Conservation (phyloP, 2,329 filamentous ascomycete species). For the Rutstroemia sp. region DNA sequence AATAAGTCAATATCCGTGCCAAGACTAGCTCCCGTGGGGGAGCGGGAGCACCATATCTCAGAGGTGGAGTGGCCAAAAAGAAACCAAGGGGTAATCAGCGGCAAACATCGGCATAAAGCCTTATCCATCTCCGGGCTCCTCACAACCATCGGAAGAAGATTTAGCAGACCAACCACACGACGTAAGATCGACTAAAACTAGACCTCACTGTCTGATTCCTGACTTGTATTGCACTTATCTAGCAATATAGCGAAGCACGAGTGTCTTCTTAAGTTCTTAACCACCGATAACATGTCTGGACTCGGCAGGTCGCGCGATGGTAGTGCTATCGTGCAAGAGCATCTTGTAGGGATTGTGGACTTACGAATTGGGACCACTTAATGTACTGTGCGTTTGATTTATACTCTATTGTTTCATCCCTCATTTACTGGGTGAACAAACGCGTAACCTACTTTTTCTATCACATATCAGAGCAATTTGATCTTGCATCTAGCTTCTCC, state of each 20-base stretch:
- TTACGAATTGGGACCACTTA: background rate
- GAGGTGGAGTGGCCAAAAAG: background rate
- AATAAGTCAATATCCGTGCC: no score
- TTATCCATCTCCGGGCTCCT: background rate
- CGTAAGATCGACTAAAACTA: background rate
- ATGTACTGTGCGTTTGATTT: background rate
- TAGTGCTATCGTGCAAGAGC: background rate
- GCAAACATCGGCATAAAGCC: background rate
- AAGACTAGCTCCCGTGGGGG: background rate
- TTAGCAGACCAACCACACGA: background rate
- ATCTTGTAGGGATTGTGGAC: background rate
- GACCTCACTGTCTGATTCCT: no score
- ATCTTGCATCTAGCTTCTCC: no score
- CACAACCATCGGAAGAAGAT: background rate
- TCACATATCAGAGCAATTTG: no score
- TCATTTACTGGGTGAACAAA: no score
- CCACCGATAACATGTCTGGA: background rate
- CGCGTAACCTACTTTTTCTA: no score
- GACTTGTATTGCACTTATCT: background rate
- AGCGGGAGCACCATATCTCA: background rate
- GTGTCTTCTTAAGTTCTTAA: constrained; percentile 4
- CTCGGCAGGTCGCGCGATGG: background rate
- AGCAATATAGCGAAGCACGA: background rate
- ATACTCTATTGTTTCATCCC: background rate
- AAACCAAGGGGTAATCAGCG: background rate